Evolutionary conservation across 192 early-diverging fungal genomes (phyloP), one percentile per base, ranked within the genome.

Genomic region (Linnemannia elongata): DNA sequence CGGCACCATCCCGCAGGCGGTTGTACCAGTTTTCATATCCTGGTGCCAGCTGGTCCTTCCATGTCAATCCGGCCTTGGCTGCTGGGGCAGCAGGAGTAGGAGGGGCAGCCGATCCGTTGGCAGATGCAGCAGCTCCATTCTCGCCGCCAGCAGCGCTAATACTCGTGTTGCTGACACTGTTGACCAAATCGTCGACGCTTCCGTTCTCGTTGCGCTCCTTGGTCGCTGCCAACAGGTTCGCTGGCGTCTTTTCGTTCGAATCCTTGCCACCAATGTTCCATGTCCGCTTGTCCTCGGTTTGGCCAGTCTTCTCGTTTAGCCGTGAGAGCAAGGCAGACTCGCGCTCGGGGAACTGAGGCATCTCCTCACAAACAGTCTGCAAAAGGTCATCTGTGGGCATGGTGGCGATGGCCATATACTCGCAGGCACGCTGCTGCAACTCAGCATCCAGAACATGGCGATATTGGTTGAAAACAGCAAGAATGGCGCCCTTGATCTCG

Each of bases 311-410:
- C 85, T 97, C 95, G 20, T 97, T 94, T 79, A 99, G 88, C 24
- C 94, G 83, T 6, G 93, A 93, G 63, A 99, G 86, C 63, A 99
- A 90, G 1, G 97, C 95, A 2, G 98, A 99, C 83, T 97, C 97
- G 35, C 97, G 93, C 81, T 98, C 97, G 3, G 97, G 96, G 90
- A 97, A 99, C 49, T 96, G 96, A 69, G 99, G 99, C 97, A 99
- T 99, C 88, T 99, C 98, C 79, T 99, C 99, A 82, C 97, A 98
- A 36, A 98, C 95, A 1, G 95, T 95, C 52, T 97, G 96, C 36
- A 99, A 83, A 41, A 99, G 90, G 33, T 96, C 96, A 35, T 98
- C 97, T 35, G 93, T 95, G n/a, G 95, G 93, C 87, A 96, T 90
- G 2, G 93, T 96, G 13, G 93, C 93, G 78, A 99, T 93, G 12